A percentile compares a stretch with the other conserved stretches of the same genome.
Evolutionary conservation across 202 grass and related monocot genomes (phyloP).

Genomic region (Zizania palustris): DNA sequence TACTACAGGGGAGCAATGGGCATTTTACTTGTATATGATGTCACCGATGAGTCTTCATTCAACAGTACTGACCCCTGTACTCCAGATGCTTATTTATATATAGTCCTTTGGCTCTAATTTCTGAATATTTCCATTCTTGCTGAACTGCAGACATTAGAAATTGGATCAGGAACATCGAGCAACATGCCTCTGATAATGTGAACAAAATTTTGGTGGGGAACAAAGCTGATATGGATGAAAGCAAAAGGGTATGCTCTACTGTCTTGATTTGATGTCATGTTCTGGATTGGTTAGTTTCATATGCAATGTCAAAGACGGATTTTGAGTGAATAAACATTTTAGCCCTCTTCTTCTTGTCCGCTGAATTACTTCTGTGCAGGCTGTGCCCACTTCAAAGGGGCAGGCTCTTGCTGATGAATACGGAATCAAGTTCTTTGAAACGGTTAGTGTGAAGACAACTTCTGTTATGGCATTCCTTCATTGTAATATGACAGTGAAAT

Average conservation of each 20-base stretch:
- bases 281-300: constrained; percentile 2
- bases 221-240: constrained; percentile 85
- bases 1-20: constrained; percentile 86
- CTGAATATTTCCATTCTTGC: constrained; percentile 32
- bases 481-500: background rate
- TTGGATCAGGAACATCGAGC: constrained; percentile 86
- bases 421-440: constrained; percentile 85
- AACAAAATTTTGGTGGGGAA: constrained; percentile 81
- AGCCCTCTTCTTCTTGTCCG: constrained; percentile 2
- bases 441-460: constrained; percentile 57
- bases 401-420: constrained; percentile 85
- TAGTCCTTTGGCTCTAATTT: background rate
- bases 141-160: constrained; percentile 68
- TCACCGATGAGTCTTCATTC: constrained; percentile 74
- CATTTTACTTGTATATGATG: constrained; percentile 89
- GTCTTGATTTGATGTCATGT: background rate
- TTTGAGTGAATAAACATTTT: constrained; percentile 2
- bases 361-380: constrained; percentile 41
- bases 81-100: constrained; percentile 13
- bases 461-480: constrained; percentile 6
- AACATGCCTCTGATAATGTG: constrained; percentile 74
- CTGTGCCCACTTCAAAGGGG: constrained; percentile 70
- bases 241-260: constrained; percentile 56
- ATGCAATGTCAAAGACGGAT: background rate
- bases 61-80: constrained; percentile 56